These are phyloP conservation scores for Boletus rufocinnamomeus DNA, from an alignment of 768 basidiomycete genomes.

Conservation along the genomic window DNA sequence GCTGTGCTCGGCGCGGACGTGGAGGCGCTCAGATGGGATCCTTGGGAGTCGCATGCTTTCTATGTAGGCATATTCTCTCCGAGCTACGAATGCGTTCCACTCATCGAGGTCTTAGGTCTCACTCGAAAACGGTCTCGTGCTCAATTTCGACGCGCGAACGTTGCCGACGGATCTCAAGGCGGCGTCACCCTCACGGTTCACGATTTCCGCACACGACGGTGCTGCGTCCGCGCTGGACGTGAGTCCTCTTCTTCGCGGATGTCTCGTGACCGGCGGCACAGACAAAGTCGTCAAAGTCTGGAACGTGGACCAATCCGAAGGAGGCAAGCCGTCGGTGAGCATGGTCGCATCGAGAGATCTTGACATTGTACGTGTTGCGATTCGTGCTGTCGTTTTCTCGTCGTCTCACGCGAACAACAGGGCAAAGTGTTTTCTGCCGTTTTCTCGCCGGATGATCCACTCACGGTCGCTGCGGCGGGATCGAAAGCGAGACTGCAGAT, in stretches of 20 bases:
- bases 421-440: conserved; percentile 93
- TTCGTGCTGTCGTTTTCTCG: not conserved
- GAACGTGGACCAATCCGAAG: conserved; percentile 76
- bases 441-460: conserved; percentile 93
- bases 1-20: conserved; percentile 88
- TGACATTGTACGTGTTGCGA: conserved; percentile 71
- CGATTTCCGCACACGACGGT: conserved; percentile 91
- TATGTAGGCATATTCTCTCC: conserved; percentile 58
- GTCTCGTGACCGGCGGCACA: conserved; percentile 89
- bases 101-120: conserved; percentile 63
- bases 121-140: conserved; percentile 90
- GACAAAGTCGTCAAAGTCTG: conserved; percentile 97
- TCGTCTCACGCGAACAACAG: conserved; percentile 41
- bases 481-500: conserved; percentile 93
- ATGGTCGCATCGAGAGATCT: conserved; percentile 87
- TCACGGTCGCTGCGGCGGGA: conserved; percentile 92
- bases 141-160: conserved; percentile 89
- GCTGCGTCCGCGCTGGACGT: conserved; percentile 87
- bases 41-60: conserved; percentile 86
- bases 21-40: conserved; percentile 94
- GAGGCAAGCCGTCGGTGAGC: conserved; percentile 73
- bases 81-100: not conserved
- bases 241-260: conserved; percentile 87
- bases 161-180: conserved; percentile 67
- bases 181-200: conserved; percentile 77